A percentile compares a stretch with the other conserved stretches of the same genome.
Evolutionary conservation across 2,329 filamentous ascomycete species (phyloP).

Genomic region (Lachnellula cervina): DNA sequence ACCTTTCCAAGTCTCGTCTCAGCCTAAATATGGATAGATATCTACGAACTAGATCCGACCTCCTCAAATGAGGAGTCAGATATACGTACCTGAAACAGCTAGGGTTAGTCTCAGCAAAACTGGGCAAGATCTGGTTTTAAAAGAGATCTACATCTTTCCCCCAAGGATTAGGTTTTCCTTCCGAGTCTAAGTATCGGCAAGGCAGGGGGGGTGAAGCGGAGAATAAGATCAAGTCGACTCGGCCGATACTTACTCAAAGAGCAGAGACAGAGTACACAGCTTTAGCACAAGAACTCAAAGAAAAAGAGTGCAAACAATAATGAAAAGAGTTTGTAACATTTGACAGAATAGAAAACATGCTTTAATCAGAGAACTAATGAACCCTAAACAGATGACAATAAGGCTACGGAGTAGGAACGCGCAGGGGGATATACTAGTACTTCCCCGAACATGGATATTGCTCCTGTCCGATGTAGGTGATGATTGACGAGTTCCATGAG

Average conservation of each 20-base stretch:
- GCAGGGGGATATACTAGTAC: not conserved
- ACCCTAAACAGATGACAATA: too few species aligned
- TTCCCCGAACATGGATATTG: not conserved
- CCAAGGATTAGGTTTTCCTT: not conserved
- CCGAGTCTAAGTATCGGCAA: not conserved
- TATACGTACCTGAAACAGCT: slow-evolving; percentile 12
- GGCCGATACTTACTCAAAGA: not conserved
- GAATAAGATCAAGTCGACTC: not conserved
- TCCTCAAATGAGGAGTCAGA: not conserved
- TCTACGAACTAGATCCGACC: not conserved
- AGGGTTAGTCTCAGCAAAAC: slow-evolving; percentile 6
- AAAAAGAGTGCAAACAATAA: too few species aligned
- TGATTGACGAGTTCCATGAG: not conserved
- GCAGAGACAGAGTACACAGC: not conserved
- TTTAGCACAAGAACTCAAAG: not conserved
- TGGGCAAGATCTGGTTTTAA: not conserved
- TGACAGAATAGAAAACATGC: too few species aligned
- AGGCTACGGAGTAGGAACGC: too few species aligned
- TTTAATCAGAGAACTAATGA: too few species aligned
- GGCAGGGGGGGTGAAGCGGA: not conserved
- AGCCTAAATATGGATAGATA: not conserved
- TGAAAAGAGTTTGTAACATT: too few species aligned
- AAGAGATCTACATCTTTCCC: not conserved
- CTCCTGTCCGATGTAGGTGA: not conserved
- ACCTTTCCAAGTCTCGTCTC: not conserved